A percentile compares a stretch with the other conserved stretches of the same genome.
Conservation (phyloP, 768 basidiomycete genomes). For the Solioccasus polychromus region DNA sequence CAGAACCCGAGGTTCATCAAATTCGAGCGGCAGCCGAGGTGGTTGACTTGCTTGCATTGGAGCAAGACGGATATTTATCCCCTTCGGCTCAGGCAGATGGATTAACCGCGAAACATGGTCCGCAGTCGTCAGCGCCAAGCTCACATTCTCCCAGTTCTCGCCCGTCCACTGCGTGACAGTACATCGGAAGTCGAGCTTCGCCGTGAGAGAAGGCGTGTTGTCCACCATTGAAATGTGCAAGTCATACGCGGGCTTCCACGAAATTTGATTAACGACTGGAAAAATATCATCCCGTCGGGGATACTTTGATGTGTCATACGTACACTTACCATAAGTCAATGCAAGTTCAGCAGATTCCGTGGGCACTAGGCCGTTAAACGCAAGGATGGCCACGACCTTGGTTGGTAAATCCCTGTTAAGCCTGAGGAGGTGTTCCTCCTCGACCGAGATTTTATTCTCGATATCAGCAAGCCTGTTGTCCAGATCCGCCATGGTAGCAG, state of each 20-base stretch:
- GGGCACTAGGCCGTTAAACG: neutral
- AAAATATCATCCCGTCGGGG: neutral
- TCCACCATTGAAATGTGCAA: constrained; percentile 10
- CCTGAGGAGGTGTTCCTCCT: constrained; percentile 5
- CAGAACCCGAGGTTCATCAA: too few species aligned
- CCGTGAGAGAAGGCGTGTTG: constrained; percentile 12
- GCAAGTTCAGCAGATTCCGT: constrained; percentile 14
- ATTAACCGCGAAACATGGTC: constrained; percentile 15
- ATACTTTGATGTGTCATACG: too few species aligned
- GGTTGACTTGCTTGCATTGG: neutral
- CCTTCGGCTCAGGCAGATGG: constrained; percentile 23
- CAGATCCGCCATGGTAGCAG: constrained; percentile 14
- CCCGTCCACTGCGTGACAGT: constrained; percentile 28
- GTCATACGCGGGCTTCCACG: constrained; percentile 22
- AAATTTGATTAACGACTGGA: constrained; percentile 14
- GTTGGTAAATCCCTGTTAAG: neutral
- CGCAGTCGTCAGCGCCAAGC: constrained; percentile 26
- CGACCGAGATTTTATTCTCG: constrained; percentile 8
- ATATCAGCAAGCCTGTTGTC: constrained; percentile 15
- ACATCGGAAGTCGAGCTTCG: constrained; percentile 29
- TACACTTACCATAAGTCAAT: constrained; percentile 18
- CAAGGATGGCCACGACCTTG: constrained; percentile 10
- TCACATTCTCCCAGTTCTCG: constrained; percentile 29
- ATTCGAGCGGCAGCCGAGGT: too few species aligned
- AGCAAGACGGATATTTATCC: constrained; percentile 12